These are phyloP conservation scores for Neofusicoccum laricinum DNA, from an alignment of 2,329 filamentous ascomycete genomes.

Conservation along the genomic window DNA sequence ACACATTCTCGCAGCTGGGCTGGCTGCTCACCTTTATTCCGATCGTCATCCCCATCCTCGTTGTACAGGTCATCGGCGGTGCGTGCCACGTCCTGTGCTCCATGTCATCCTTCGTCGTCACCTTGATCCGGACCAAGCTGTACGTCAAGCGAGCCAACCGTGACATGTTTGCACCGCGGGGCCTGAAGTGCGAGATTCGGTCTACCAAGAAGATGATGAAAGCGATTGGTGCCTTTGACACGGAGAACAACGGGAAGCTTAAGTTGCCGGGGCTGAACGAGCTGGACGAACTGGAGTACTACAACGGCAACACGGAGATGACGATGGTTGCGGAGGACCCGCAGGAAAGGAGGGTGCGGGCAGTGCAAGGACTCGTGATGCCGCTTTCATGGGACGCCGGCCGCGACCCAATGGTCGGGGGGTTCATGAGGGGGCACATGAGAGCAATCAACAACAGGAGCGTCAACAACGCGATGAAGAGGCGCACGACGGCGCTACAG, in stretches of 20 bases:
- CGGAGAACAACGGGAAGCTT: neutral
- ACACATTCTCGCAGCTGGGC: constrained; percentile 23
- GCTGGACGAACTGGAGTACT: neutral
- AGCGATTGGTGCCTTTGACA: neutral
- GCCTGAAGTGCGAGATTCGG: neutral
- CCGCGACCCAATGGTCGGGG: neutral
- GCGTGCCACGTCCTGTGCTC: neutral
- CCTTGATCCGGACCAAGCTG: neutral
- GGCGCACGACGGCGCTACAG: neutral
- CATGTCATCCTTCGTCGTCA: neutral
- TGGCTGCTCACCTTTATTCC: constrained; percentile 21
- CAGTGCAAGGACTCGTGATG: neutral
- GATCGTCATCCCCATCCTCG: constrained; percentile 21
- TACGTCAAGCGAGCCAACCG: neutral
- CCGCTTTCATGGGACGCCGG: neutral
- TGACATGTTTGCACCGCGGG: neutral
- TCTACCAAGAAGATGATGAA: neutral
- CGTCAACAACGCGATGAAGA: neutral
- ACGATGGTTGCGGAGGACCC: neutral
- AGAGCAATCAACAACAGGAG: neutral
- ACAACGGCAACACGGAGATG: neutral
- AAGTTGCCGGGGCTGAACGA: neutral
- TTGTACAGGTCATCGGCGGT: constrained; percentile 8
- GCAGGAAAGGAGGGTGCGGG: neutral
- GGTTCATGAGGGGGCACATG: neutral